Conservation (phyloP, 257 asterid species). For the Capsicum pubescens region DNA sequence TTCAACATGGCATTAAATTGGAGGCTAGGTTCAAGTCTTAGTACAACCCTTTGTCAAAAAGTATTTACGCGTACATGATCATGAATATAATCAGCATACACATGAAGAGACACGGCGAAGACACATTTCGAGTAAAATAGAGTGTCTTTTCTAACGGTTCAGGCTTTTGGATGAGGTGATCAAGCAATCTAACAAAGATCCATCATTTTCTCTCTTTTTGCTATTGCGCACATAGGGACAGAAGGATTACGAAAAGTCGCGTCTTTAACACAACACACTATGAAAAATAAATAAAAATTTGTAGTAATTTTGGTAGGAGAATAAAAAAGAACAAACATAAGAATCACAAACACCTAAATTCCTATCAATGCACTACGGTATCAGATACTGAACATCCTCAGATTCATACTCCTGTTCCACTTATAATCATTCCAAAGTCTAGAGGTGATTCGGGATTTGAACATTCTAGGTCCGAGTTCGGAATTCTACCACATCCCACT, state of each 20-base stretch:
- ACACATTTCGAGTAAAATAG: background rate
- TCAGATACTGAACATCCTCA: conserved; percentile 2
- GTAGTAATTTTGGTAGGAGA: background rate
- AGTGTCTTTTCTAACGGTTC: background rate
- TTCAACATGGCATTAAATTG: background rate
- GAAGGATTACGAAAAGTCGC: background rate
- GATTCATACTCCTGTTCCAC: background rate
- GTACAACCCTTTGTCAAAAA: background rate
- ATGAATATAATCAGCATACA: background rate
- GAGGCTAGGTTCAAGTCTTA: background rate
- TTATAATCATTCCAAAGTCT: background rate
- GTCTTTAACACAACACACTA: background rate
- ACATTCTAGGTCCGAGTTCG: conserved; percentile 1
- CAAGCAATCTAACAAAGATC: background rate
- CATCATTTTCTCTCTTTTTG: background rate
- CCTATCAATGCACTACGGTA: conserved; percentile 3
- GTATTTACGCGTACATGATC: background rate
- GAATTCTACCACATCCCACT: background rate
- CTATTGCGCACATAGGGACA: background rate
- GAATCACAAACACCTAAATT: conserved; percentile 8
- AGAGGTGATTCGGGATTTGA: background rate
- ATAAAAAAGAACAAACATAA: background rate
- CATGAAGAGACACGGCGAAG: background rate
- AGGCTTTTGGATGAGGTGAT: background rate
- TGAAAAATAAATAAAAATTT: background rate